Percentiles rank a stretch among this genome's conserved stretches.
phyloP scores from a whole-genome alignment of 1,139 yeast genomes.

The Debaryomyces sp. region DNA sequence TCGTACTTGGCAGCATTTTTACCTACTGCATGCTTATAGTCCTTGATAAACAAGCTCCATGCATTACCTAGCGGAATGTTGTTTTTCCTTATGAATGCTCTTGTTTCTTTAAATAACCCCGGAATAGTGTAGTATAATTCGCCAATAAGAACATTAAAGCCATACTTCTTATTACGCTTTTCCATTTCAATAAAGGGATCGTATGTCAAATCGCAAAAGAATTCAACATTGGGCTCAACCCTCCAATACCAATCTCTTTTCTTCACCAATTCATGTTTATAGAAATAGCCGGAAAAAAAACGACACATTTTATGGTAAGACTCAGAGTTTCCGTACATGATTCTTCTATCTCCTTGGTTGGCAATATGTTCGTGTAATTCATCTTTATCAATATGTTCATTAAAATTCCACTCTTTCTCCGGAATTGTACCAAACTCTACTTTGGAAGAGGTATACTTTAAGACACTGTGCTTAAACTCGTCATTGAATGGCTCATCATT shows the following conservation, averaged over 20 bases:
- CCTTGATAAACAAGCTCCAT: constrained; percentile 57
- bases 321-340: constrained; percentile 78
- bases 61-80: constrained; percentile 54
- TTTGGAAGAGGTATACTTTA: constrained; percentile 53
- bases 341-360: constrained; percentile 76
- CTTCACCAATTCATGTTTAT: constrained; percentile 68
- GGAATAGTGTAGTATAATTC: constrained; percentile 84
- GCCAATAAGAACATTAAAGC: constrained; percentile 74
- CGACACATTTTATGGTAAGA: constrained; percentile 77
- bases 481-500: constrained; percentile 75
- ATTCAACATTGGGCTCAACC: constrained; percentile 88
- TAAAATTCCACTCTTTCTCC: constrained; percentile 64
- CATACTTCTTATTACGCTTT: constrained; percentile 68
- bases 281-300: constrained; percentile 76
- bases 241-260: constrained; percentile 91
- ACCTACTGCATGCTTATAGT: constrained; percentile 30
- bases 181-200: constrained; percentile 89
- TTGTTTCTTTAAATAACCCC: constrained; percentile 71
- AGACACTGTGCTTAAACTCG: constrained; percentile 57
- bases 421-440: constrained; percentile 74
- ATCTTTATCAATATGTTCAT: constrained; percentile 25
- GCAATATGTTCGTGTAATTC: constrained; percentile 58
- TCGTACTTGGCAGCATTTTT: constrained; percentile 24
- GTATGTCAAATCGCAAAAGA: constrained; percentile 85
- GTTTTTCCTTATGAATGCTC: constrained; percentile 53